phyloP scores from a whole-genome alignment of 2,329 filamentous ascomycete genomes.

The Diaporthe citriasiana region DNA sequence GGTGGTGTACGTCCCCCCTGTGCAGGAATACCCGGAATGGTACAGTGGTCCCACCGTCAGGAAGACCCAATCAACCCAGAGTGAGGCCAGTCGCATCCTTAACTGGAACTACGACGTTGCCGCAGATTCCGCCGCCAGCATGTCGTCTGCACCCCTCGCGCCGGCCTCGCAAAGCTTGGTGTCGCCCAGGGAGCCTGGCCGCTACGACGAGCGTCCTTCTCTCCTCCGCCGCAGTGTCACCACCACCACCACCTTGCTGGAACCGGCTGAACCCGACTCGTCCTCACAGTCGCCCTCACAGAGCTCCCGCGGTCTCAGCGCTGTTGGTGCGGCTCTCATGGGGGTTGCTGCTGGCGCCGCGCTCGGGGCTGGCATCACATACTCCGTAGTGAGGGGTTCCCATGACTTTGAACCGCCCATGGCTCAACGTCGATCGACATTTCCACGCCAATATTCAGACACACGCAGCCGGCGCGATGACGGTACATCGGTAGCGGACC shows the following conservation, averaged over 20 bases:
- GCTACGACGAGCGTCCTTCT: conserved; percentile 47
- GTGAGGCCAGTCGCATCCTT: conserved; percentile 60
- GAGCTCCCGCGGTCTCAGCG: conserved; percentile 61
- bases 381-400: conserved; percentile 75
- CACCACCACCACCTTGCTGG: conserved; percentile 47
- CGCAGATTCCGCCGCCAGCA: conserved; percentile 45
- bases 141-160: conserved; percentile 43
- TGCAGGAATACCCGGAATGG: conserved; percentile 52
- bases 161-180: conserved; percentile 41
- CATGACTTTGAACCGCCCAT: conserved; percentile 58
- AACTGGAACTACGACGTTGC: conserved; percentile 65
- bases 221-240: conserved; percentile 53
- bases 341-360: conserved; percentile 77
- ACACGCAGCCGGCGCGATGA: conserved; percentile 53
- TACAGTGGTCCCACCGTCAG: conserved; percentile 54
- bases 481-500: conserved; percentile 49
- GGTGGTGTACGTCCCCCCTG: conserved; percentile 71
- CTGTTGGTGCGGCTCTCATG: conserved; percentile 79
- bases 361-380: conserved; percentile 73
- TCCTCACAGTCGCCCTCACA: conserved; percentile 50
- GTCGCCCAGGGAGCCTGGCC: conserved; percentile 43
- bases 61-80: conserved; percentile 54
- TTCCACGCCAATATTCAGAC: conserved; percentile 55
- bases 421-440: conserved; percentile 62
- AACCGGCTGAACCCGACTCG: conserved; percentile 39